These are phyloP conservation scores for Ophiocordyceps australis DNA, from an alignment of 2,329 filamentous ascomycete genomes.

Conservation along the genomic window DNA sequence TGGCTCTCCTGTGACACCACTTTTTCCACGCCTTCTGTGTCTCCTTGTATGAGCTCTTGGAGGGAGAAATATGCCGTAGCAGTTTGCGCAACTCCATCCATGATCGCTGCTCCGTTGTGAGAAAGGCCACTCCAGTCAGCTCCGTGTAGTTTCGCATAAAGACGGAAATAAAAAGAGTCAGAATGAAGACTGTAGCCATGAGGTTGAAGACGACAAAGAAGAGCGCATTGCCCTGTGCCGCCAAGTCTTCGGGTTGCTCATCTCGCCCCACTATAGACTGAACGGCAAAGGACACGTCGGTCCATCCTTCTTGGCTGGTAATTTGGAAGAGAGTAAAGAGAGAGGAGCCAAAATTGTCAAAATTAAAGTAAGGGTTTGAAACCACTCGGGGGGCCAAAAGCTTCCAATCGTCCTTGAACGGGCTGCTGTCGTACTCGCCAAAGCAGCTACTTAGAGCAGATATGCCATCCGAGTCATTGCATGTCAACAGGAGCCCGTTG, in stretches of 20 bases:
- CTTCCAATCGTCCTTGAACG: constrained; percentile 58
- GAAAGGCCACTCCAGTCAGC: constrained; percentile 88
- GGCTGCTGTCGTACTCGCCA: constrained; percentile 60
- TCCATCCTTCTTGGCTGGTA: constrained; percentile 96
- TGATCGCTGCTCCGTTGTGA: constrained; percentile 88
- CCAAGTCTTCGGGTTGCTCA: constrained; percentile 50
- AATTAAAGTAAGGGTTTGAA: constrained; percentile 70
- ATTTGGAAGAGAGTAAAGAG: constrained; percentile 97
- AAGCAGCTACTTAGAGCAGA: constrained; percentile 56
- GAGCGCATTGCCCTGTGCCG: constrained; percentile 67
- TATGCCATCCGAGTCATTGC: constrained; percentile 48
- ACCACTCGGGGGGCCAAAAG: constrained; percentile 70
- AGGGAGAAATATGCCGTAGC: constrained; percentile 80
- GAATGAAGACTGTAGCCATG: constrained; percentile 84
- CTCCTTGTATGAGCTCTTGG: constrained; percentile 73
- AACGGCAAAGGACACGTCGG: constrained; percentile 72
- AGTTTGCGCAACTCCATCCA: constrained; percentile 93
- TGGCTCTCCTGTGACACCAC: constrained; percentile 89
- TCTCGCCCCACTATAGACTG: constrained; percentile 66
- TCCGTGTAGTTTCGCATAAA: constrained; percentile 99
- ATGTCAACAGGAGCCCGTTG: constrained; percentile 58
- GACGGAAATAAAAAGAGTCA: constrained; percentile 94
- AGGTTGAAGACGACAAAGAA: constrained; percentile 97
- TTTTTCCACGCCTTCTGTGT: constrained; percentile 64
- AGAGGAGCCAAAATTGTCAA: constrained; percentile 86